Evolutionary conservation across 345 rosid species (phyloP).

Genomic region (Camelina neglecta): DNA sequence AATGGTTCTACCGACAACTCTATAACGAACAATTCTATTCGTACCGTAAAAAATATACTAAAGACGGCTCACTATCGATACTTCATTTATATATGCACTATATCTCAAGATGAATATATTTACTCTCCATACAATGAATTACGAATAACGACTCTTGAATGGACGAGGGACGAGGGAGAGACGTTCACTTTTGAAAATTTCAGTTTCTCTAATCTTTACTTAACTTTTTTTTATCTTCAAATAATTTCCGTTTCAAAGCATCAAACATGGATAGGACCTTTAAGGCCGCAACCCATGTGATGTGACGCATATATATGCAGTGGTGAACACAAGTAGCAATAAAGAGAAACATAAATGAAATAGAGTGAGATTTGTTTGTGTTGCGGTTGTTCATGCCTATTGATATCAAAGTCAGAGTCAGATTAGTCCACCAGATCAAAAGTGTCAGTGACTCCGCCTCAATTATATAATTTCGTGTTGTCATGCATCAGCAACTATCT

Average conservation of each 20-base stretch:
- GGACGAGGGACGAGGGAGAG: not conserved
- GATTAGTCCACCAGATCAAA: constrained; percentile 24
- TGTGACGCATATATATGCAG: constrained; percentile 8
- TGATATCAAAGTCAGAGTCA: constrained; percentile 23
- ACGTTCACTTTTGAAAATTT: not conserved
- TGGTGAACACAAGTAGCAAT: not conserved
- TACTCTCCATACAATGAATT: not conserved
- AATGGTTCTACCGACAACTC: not conserved
- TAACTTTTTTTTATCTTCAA: not conserved
- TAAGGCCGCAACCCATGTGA: constrained; percentile 24
- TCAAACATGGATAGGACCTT: constrained; percentile 12
- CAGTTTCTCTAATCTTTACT: not conserved
- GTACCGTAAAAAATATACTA: not conserved
- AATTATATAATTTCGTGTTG: constrained; percentile 3
- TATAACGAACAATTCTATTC: not conserved
- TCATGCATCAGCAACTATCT: constrained; percentile 18
- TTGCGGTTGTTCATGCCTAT: constrained; percentile 21
- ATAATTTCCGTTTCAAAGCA: constrained; percentile 19
- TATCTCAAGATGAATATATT: not conserved
- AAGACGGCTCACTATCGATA: not conserved
- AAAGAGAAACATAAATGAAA: not conserved
- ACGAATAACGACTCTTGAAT: not conserved
- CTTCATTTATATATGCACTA: not conserved
- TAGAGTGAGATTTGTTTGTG: constrained; percentile 19
- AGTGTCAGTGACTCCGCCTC: constrained; percentile 24